Evolutionary conservation across 164 flowering plant species (phyloP).

Genomic region (Umbilicus rupestris): DNA sequence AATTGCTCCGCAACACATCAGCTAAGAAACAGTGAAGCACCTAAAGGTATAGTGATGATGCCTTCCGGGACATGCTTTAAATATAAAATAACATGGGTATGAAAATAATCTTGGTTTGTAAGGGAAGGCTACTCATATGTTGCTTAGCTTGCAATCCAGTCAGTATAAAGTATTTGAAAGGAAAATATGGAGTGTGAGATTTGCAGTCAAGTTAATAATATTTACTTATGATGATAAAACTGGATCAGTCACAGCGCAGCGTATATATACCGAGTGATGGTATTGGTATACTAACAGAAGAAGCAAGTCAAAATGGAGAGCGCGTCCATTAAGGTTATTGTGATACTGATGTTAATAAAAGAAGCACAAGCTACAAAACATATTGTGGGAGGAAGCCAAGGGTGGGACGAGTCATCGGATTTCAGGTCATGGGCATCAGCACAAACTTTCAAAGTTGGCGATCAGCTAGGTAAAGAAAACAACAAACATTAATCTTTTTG

Average conservation of each 20-base stretch:
- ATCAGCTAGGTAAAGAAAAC: slow-evolving; percentile 40
- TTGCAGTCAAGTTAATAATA: too few species aligned
- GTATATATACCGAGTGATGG: neutral
- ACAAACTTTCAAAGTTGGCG: slow-evolving; percentile 56
- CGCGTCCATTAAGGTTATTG: neutral
- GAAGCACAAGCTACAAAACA: slow-evolving; percentile 33
- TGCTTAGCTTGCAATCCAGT: neutral
- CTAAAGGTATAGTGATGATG: too few species aligned
- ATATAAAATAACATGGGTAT: neutral
- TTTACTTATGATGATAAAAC: neutral
- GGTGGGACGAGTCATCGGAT: slow-evolving; percentile 57
- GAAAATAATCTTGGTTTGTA: neutral
- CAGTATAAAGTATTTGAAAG: neutral
- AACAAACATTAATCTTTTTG: neutral
- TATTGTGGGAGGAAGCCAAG: slow-evolving; percentile 65
- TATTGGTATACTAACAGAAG: neutral
- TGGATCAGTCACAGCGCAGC: neutral
- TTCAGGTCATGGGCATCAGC: slow-evolving; percentile 44
- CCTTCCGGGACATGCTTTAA: too few species aligned
- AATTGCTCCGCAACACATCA: too few species aligned
- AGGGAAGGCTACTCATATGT: neutral
- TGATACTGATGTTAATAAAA: slow-evolving; percentile 11
- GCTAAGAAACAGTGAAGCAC: too few species aligned
- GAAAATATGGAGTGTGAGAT: neutral
- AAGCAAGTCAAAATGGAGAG: neutral